phyloP scores from a whole-genome alignment of 768 basidiomycete genomes.

The Psilocybe tampanensis region DNA sequence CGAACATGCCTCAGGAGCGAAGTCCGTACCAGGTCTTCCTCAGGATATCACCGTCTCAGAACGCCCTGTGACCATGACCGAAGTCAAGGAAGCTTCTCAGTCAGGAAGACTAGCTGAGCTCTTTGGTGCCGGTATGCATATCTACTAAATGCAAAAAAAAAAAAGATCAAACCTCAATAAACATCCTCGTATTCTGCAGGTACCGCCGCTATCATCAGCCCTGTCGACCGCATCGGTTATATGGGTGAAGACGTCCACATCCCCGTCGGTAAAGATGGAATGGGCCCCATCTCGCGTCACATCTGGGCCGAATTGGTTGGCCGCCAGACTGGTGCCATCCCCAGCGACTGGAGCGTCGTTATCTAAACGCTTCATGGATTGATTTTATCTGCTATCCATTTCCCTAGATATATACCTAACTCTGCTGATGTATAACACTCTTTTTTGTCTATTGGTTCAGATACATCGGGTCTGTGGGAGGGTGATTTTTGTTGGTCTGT shows the following conservation, averaged over 20 bases:
- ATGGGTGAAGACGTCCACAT: slow-evolving; percentile 63
- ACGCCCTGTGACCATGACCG: slow-evolving; percentile 74
- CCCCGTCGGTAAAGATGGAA: slow-evolving; percentile 68
- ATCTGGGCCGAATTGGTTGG: slow-evolving; percentile 75
- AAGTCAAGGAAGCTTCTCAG: slow-evolving; percentile 60
- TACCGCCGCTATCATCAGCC: slow-evolving; percentile 77
- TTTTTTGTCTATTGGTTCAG: not conserved
- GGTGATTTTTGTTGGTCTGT: not conserved
- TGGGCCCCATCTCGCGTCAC: slow-evolving; percentile 78
- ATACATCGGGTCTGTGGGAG: not conserved
- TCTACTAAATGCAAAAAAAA: slow-evolving; percentile 8
- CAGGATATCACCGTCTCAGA: slow-evolving; percentile 63
- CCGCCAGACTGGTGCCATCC: slow-evolving; percentile 78
- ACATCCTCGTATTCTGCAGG: slow-evolving; percentile 41
- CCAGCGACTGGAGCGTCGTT: slow-evolving; percentile 78
- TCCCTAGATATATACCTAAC: not conserved
- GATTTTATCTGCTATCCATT: not conserved
- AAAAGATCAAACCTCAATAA: not conserved
- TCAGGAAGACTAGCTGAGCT: slow-evolving; percentile 77
- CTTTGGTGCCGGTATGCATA: slow-evolving; percentile 79
- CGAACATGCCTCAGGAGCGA: slow-evolving; percentile 55
- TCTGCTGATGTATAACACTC: not conserved
- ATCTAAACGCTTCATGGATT: slow-evolving; percentile 3
- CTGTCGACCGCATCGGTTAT: slow-evolving; percentile 75
- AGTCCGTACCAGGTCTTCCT: slow-evolving; percentile 51